Evolutionary conservation across 2,329 filamentous ascomycete genomes (phyloP), one percentile per base, ranked within the genome.

Genomic region (Dactylellina sp.): DNA sequence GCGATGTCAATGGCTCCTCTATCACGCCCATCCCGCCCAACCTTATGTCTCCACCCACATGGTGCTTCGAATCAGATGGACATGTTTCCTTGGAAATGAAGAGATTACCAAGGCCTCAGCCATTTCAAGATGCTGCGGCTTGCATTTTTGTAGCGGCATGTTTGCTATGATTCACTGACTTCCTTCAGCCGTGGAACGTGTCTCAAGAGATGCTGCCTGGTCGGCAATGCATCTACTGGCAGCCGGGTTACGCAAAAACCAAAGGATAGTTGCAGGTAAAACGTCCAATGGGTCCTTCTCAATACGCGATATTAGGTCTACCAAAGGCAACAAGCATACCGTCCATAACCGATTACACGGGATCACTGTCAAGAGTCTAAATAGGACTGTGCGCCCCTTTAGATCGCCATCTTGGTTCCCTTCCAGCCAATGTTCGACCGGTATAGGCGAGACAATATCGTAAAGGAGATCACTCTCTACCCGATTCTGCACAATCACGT

Each of bases 271-370:
- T 50, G 32, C 55, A 74, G 39, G 9, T 24, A 55, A 40, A 62
- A 25, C 61, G 44, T 61, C 70, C 70, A 74, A 66, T 74, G 61
- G 61, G 55, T 52, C 40, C 28, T 56, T n/a, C 56, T 47, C 61
- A 74, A 66, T 74, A 74, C 55, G 70, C 70, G 61, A 66, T 74
- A 55, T 46, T 59, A 46, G 49, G 24, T 46, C 20, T 53, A 24
- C 47, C 16, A 40, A 46, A 59, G 25, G 46, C 39, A 35, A 59
- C 50, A 20, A 64, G 9, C 25, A 53, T 72, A 32, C 28, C 28
- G 28, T 37, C 60, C 39, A 60, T 47, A 65, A 72, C 68, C 68
- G 60, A 72, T 55, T 46, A 72, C 53, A 65, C 68, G 68, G 68
- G 53, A 72, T 64, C 50, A 28, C 11, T 44, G 42, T 46, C 14